These are phyloP conservation scores for Alternaria metachromatica DNA, from an alignment of 2,329 filamentous ascomycete species.

Conservation along the genomic window DNA sequence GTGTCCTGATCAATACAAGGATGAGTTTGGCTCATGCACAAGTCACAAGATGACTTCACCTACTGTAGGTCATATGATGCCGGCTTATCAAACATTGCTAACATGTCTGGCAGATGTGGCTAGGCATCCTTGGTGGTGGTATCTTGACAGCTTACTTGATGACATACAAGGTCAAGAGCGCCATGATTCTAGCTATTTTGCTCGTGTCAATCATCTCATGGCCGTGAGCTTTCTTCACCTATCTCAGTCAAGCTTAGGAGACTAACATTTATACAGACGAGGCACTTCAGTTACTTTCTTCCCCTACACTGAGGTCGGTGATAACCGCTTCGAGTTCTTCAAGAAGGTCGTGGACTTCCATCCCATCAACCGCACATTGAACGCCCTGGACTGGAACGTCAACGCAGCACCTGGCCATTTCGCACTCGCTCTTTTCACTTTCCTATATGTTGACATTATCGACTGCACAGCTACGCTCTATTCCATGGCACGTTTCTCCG, in stretches of 20 bases:
- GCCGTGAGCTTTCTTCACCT: slow-evolving; percentile 57
- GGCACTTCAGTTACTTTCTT: slow-evolving; percentile 79
- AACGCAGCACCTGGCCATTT: slow-evolving; percentile 73
- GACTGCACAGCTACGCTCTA: slow-evolving; percentile 88
- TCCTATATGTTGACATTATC: slow-evolving; percentile 90
- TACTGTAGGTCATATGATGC: slow-evolving; percentile 50
- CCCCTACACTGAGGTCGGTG: slow-evolving; percentile 70
- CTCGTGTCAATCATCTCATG: slow-evolving; percentile 87
- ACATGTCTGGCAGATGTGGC: slow-evolving; percentile 67
- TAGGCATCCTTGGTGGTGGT: slow-evolving; percentile 85
- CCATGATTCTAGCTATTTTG: slow-evolving; percentile 81
- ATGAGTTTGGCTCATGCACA: slow-evolving; percentile 64
- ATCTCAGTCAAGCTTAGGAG: not conserved
- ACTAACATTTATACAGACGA: slow-evolving; percentile 52
- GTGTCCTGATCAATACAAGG: slow-evolving; percentile 64
- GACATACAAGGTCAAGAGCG: slow-evolving; percentile 85
- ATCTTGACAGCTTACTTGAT: slow-evolving; percentile 80
- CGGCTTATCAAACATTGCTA: slow-evolving; percentile 7
- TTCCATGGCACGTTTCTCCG: slow-evolving; percentile 85
- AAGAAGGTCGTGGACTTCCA: slow-evolving; percentile 84
- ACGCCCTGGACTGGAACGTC: slow-evolving; percentile 77
- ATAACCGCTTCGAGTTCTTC: slow-evolving; percentile 81
- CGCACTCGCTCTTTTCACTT: slow-evolving; percentile 82
- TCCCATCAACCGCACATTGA: slow-evolving; percentile 71
- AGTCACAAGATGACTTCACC: slow-evolving; percentile 81